A percentile compares a stretch with the other conserved stretches of the same genome.
phyloP scores from a whole-genome alignment of 2,329 filamentous ascomycete species.

The Fusarium haematococcum region DNA sequence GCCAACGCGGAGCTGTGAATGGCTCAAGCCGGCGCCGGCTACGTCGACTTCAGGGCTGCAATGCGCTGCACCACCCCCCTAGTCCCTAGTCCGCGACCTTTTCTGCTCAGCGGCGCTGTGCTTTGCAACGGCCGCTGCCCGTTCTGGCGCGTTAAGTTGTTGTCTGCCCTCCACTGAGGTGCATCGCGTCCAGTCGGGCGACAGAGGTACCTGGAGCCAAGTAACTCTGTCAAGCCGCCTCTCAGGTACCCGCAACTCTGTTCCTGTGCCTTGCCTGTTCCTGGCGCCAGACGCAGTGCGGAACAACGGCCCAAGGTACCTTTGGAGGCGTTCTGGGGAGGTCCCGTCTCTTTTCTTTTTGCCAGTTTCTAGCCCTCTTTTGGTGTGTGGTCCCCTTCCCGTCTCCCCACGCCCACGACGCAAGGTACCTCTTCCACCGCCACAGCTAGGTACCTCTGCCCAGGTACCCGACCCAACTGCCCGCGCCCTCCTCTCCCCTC shows the following conservation, averaged over 20 bases:
- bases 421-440: slow-evolving; percentile 8
- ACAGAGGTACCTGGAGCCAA: slow-evolving; percentile 33
- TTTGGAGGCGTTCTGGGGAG: slow-evolving; percentile 5
- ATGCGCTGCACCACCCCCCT: slow-evolving; percentile 33
- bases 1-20: slow-evolving; percentile 16
- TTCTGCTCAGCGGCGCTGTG: slow-evolving; percentile 26
- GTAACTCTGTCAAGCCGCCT: slow-evolving; percentile 32
- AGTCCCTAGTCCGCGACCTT: slow-evolving; percentile 6
- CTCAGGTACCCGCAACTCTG: slow-evolving; percentile 36
- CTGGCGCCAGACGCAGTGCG: slow-evolving; percentile 9
- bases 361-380: slow-evolving; percentile 21
- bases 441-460: slow-evolving; percentile 22
- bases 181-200: slow-evolving; percentile 34
- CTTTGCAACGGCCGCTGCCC: slow-evolving; percentile 37
- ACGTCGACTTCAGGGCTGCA: slow-evolving; percentile 35
- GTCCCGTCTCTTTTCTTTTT: slow-evolving; percentile 36
- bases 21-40: slow-evolving; percentile 22
- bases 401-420: slow-evolving; percentile 27
- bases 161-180: slow-evolving; percentile 23
- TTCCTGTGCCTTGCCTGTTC: slow-evolving; percentile 16
- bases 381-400: slow-evolving; percentile 10
- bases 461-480: slow-evolving; percentile 27
- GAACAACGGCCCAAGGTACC: slow-evolving; percentile 22
- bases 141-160: slow-evolving; percentile 35
- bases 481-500: slow-evolving; percentile 1